Evolutionary conservation across 441 rosid genomes (phyloP).

Genomic region (Eutrema salsugineum): DNA sequence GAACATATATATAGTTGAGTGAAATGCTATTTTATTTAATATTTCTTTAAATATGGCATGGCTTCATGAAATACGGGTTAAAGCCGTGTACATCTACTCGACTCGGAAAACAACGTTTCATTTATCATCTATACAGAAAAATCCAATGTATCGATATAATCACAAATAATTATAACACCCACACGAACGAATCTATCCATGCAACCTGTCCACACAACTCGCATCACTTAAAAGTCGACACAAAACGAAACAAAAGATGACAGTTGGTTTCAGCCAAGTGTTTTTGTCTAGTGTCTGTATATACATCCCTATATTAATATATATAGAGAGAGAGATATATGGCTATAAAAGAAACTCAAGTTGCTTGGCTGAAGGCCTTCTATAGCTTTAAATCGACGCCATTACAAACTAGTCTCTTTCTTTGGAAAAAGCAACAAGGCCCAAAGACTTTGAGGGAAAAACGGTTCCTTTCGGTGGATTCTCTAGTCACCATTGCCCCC

Average conservation of each 20-base stretch:
- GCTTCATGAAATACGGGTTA: background rate
- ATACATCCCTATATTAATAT: background rate
- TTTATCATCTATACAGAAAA: background rate
- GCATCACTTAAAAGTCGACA: background rate
- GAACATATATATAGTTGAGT: background rate
- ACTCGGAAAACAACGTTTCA: background rate
- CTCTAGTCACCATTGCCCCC: conserved; percentile 17
- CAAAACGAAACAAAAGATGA: background rate
- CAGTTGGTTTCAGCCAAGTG: background rate
- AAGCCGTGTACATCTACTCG: background rate
- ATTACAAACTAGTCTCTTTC: conserved; percentile 12
- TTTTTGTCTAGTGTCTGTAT: background rate
- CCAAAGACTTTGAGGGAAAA: conserved; percentile 2
- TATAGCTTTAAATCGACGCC: conserved; percentile 17
- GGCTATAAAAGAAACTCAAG: conserved; percentile 2
- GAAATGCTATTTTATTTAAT: background rate
- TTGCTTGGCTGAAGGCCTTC: conserved; percentile 15
- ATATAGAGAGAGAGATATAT: background rate
- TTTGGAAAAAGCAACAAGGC: conserved; percentile 5
- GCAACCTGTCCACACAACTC: background rate
- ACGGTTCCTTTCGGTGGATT: conserved; percentile 23
- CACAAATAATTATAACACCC: background rate
- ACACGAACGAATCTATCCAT: background rate
- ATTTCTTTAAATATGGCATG: background rate
- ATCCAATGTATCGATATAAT: background rate